Evolutionary conservation across 495 filamentous ascomycete genomes (phyloP).

Genomic region (Penicillium manginii): DNA sequence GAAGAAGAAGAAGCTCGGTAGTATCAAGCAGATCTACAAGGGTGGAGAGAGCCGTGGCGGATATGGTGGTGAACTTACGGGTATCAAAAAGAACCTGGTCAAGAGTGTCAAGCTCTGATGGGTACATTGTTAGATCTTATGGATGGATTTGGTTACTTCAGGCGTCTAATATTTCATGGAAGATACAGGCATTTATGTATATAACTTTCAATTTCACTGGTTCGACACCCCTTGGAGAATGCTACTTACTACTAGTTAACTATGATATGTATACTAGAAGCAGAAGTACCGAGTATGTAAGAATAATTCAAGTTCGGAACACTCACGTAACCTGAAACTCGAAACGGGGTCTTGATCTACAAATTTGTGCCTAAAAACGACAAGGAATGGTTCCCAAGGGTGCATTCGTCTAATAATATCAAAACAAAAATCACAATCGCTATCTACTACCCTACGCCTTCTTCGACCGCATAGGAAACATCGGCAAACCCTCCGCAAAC

Average conservation of each 20-base stretch:
- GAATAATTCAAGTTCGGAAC: too few relatives aligned
- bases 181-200: slow-evolving; percentile 36
- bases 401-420: neutral
- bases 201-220: slow-evolving; percentile 23
- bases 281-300: neutral
- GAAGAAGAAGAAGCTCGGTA: slow-evolving; percentile 92
- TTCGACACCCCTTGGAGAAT: slow-evolving; percentile 8
- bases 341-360: neutral
- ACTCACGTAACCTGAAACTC: neutral
- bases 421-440: neutral
- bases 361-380: neutral
- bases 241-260: neutral
- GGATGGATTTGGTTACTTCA: slow-evolving; percentile 24
- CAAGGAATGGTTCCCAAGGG: too few relatives aligned
- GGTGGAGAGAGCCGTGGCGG: slow-evolving; percentile 86
- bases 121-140: slow-evolving; percentile 13
- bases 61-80: slow-evolving; percentile 90
- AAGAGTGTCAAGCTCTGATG: slow-evolving; percentile 86
- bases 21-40: slow-evolving; percentile 80
- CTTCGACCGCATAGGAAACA: slow-evolving; percentile 16
- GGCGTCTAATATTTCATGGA: slow-evolving; percentile 38
- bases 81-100: slow-evolving; percentile 91
- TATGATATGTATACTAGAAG: too few relatives aligned
- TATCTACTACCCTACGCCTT: neutral
- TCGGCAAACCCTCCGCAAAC: slow-evolving; percentile 18